These are phyloP conservation scores for Starmerella sirachaensis DNA, from an alignment of 805 yeast species.

Conservation along the genomic window DNA sequence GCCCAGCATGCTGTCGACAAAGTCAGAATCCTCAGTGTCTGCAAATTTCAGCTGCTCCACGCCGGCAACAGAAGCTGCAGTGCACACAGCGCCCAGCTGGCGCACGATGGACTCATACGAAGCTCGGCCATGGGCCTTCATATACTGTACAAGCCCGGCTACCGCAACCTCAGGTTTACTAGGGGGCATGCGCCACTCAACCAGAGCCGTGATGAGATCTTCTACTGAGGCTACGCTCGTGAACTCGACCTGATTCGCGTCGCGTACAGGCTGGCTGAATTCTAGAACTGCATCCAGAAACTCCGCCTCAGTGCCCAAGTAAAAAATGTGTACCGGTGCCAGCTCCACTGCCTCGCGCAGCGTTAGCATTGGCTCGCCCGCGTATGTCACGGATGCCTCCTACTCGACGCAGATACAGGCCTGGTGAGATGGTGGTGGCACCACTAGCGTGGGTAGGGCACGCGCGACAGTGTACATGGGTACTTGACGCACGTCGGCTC, in stretches of 20 bases:
- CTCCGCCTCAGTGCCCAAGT: conserved; percentile 14
- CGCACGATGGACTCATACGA: conserved; percentile 7
- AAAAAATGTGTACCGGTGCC: conserved; percentile 11
- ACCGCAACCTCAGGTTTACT: neutral
- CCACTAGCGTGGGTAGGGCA: too few relatives aligned
- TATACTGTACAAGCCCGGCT: conserved; percentile 9
- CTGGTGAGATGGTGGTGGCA: too few relatives aligned
- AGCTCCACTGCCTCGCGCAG: conserved; percentile 3
- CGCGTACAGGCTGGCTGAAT: neutral
- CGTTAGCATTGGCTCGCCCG: too few relatives aligned
- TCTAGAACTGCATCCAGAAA: conserved; percentile 7
- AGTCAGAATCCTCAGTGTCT: conserved; percentile 3
- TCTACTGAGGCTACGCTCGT: conserved; percentile 7
- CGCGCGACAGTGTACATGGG: too few relatives aligned
- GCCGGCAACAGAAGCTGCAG: too few relatives aligned
- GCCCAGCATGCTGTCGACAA: conserved; percentile 3
- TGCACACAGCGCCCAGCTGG: conserved; percentile 8
- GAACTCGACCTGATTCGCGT: conserved; percentile 15
- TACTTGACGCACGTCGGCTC: too few relatives aligned
- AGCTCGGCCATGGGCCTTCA: neutral
- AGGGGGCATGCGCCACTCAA: neutral
- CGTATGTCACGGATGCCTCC: too few relatives aligned
- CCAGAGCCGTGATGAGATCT: conserved; percentile 1
- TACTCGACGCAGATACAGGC: neutral
- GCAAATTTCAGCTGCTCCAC: conserved; percentile 4